Evolutionary conservation across 495 filamentous ascomycete genomes (phyloP).

Genomic region (Talaromyces ruber): DNA sequence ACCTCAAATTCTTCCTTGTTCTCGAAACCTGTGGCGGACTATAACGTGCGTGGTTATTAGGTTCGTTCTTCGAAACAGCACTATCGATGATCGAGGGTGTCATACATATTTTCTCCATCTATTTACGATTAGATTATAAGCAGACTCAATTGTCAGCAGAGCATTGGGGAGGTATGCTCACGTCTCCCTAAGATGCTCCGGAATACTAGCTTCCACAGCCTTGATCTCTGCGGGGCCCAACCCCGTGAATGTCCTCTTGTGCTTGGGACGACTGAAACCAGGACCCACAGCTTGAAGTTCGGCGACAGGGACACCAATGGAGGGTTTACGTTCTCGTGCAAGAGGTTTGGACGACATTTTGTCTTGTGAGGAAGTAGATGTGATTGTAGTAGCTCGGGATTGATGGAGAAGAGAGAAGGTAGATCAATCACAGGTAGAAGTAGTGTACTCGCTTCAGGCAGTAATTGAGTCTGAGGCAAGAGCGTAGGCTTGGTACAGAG

Average conservation of each 20-base stretch:
- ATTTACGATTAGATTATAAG: background rate
- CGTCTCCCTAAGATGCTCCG: slow-evolving; percentile 78
- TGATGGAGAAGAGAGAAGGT: background rate
- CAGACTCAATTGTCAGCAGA: background rate
- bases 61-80: background rate
- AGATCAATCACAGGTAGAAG: background rate
- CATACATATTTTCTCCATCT: slow-evolving; percentile 77
- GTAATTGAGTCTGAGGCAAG: background rate
- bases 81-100: slow-evolving; percentile 5
- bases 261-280: slow-evolving; percentile 71
- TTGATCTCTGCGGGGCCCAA: slow-evolving; percentile 89
- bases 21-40: slow-evolving; percentile 62
- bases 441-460: background rate
- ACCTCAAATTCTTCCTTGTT: slow-evolving; percentile 68
- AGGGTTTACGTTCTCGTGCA: slow-evolving; percentile 60
- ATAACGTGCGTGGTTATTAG: background rate
- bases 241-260: slow-evolving; percentile 88
- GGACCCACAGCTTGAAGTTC: slow-evolving; percentile 75
- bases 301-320: slow-evolving; percentile 69
- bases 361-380: background rate
- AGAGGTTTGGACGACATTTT: slow-evolving; percentile 4
- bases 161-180: slow-evolving; percentile 27
- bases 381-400: background rate
- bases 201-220: slow-evolving; percentile 80
- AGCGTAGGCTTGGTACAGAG: background rate